Evolutionary conservation across 352 stramenopile species (phyloP), one percentile per base, ranked within the genome.

Genomic region (Globisporangium radiosum): DNA sequence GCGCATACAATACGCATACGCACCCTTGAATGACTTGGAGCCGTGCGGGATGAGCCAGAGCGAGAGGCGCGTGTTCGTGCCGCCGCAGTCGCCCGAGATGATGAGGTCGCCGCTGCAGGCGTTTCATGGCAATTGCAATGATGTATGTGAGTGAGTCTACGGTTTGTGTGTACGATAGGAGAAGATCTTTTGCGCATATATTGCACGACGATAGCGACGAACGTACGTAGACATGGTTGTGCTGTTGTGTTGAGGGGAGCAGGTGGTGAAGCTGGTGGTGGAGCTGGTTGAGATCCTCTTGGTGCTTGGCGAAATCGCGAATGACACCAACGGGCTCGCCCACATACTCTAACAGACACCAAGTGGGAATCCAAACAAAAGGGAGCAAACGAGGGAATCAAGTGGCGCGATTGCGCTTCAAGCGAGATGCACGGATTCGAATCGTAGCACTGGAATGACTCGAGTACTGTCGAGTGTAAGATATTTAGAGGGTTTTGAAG

Each of bases 61-160:
- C 72, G 88, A 88, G 57, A 99, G 84, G 15, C 97, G 88, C 61
- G 90, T 97, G 76, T 98, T 99, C 60, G 97, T 99, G 63, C 97
- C 97, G 63, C 97, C 97, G 62, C 98, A 97, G 77, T 99, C 97
- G 54, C 92, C 97, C 10, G 82, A 92, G 43, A 94, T 87, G 55
- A 94, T 86, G 19, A 93, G 67, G 64, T 93, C 81, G 55, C 78
- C 76, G 43, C 79, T 88, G 25, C 44, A 37, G 7, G 43, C 19
- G 38, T 49, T 38, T 42, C 4, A 25, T 3, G 25, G 25, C 25
- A 25, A 25, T 25, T 19, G 17, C 17, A 19, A 19, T 19, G 25
- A 25, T 2, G 25, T 25, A 25, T 25, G 25, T 25, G 25, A 25
- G 25, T 25, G 17, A 19, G 17, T 19, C 25, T 25, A 25, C 25